These are phyloP conservation scores for Penicillium verrucosum DNA, from an alignment of 2,329 filamentous ascomycete species.

Conservation along the genomic window DNA sequence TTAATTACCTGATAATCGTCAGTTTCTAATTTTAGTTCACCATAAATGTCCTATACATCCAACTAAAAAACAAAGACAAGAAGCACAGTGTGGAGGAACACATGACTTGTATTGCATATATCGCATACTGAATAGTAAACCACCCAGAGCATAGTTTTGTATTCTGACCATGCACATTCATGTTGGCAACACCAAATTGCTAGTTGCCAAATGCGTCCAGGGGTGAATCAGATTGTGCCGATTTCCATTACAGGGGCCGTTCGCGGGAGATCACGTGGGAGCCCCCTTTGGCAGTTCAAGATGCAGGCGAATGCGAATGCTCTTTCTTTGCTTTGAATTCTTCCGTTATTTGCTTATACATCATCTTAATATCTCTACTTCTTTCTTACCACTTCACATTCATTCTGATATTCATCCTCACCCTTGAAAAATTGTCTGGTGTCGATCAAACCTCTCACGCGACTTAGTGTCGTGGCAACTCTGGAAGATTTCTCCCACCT, in stretches of 20 bases:
- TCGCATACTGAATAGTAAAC: background rate
- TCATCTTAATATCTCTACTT: constrained; percentile 1
- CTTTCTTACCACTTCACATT: background rate
- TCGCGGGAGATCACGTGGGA: constrained; percentile 5
- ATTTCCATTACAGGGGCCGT: background rate
- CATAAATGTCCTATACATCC: background rate
- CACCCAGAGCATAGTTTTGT: background rate
- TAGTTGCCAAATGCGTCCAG: background rate
- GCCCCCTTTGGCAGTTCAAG: background rate
- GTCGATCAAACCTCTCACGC: background rate
- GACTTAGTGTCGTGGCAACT: constrained; percentile 4
- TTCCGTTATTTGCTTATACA: background rate
- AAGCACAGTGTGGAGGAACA: background rate
- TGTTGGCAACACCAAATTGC: background rate
- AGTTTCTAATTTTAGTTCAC: background rate
- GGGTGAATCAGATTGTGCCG: background rate
- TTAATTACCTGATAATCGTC: background rate
- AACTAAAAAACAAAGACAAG: background rate
- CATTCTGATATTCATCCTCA: background rate
- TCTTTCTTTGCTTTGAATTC: background rate
- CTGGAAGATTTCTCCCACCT: constrained; percentile 1
- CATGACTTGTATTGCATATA: background rate
- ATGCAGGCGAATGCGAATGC: background rate
- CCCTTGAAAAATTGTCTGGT: background rate
- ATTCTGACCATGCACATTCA: background rate